A percentile compares a stretch with the other conserved stretches of the same genome.
These are phyloP conservation scores for Salicornia ramosissima DNA, from an alignment of 148 eudicot species.

Conservation along the genomic window DNA sequence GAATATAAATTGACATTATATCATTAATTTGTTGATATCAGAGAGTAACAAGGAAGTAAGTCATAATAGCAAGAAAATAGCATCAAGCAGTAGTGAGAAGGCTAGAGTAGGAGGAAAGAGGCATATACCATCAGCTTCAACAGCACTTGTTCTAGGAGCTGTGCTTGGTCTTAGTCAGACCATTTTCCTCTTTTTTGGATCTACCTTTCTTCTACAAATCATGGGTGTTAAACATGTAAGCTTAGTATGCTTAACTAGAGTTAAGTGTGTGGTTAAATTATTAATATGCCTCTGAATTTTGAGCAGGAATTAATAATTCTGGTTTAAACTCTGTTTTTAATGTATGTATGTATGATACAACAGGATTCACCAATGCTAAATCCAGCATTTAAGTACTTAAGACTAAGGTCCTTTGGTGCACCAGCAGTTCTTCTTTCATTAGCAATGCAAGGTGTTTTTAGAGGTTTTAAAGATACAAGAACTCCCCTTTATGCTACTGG, in stretches of 20 bases:
- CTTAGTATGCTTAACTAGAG: not conserved
- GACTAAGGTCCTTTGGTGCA: constrained; percentile 76
- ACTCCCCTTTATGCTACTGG: constrained; percentile 95
- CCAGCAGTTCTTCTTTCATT: constrained; percentile 93
- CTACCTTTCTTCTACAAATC: constrained; percentile 56
- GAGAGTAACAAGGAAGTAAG: constrained; percentile 21
- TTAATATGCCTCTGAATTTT: not conserved
- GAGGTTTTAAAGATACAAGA: constrained; percentile 91
- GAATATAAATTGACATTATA: not conserved
- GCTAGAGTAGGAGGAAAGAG: constrained; percentile 29
- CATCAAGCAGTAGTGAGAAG: constrained; percentile 10
- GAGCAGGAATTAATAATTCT: not conserved
- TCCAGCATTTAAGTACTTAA: constrained; percentile 70
- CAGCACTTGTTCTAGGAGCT: constrained; percentile 65
- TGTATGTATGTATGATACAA: too few species aligned
- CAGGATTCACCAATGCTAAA: constrained; percentile 82
- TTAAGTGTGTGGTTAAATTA: too few species aligned
- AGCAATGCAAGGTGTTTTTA: constrained; percentile 97
- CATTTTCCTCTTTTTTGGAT: constrained; percentile 52
- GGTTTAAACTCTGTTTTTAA: not conserved
- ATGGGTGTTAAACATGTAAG: constrained; percentile 86
- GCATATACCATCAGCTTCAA: constrained; percentile 90
- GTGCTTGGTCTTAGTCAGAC: constrained; percentile 76
- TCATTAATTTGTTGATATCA: constrained; percentile 8
- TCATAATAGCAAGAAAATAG: constrained; percentile 18